phyloP scores from a whole-genome alignment of 805 yeast genomes.

The Yarrowia sp. region DNA sequence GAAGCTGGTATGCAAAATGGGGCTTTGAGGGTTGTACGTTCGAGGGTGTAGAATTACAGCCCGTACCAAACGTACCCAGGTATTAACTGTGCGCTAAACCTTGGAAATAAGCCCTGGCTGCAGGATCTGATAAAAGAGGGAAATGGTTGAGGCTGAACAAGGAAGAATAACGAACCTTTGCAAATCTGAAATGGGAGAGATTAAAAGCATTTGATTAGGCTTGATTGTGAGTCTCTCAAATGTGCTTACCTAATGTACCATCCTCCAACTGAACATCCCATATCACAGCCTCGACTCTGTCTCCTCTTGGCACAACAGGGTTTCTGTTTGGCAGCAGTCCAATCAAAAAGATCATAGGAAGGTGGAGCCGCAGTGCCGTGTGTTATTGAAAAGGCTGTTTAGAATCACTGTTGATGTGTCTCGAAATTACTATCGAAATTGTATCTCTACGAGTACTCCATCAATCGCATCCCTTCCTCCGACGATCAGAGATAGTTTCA shows the following conservation, averaged over 20 bases:
- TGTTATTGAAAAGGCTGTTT: background rate
- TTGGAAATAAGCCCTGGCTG: conserved; percentile 12
- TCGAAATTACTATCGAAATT: too few relatives aligned
- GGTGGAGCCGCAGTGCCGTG: conserved; percentile 23
- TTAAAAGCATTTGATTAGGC: too few relatives aligned
- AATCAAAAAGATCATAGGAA: conserved; percentile 31
- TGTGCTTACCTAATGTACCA: too few relatives aligned
- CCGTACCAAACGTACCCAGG: conserved; percentile 6
- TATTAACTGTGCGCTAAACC: conserved; percentile 4
- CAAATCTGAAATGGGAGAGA: too few relatives aligned
- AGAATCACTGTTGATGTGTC: background rate
- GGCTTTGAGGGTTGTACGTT: background rate
- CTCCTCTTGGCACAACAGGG: conserved; percentile 32
- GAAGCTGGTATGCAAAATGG: too few relatives aligned
- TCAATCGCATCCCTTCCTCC: too few relatives aligned
- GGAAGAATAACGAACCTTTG: background rate
- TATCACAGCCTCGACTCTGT: too few relatives aligned
- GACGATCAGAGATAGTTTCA: background rate
- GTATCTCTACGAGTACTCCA: too few relatives aligned
- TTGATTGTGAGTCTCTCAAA: too few relatives aligned
- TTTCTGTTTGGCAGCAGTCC: conserved; percentile 32
- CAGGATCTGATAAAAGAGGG: conserved; percentile 34
- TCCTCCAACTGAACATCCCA: too few relatives aligned
- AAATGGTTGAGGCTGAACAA: background rate
- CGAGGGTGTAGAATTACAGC: background rate